Percentiles rank a stretch among this genome's conserved stretches.
Conservation (phyloP, 225 moss, liverwort and hornwort species). For the Thuidium tamariscinum region DNA sequence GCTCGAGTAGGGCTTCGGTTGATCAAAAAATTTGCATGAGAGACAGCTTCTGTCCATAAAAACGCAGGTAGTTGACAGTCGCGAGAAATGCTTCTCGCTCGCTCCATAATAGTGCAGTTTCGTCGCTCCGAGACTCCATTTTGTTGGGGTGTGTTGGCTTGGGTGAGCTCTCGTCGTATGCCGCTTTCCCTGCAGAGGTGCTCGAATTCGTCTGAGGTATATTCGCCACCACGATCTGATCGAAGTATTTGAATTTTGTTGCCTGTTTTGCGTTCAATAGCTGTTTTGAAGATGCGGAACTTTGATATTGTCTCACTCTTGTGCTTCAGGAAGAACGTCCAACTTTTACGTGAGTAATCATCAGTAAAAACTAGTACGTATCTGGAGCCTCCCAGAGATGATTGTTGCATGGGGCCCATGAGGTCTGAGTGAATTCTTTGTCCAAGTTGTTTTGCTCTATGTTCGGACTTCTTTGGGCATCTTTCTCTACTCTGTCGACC, state of each 20-base stretch:
- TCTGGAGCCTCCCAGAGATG: fast-evolving
- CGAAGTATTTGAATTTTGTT: too few relatives aligned
- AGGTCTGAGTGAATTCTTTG: not conserved
- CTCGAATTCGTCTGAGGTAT: not conserved
- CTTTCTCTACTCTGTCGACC: fast-evolving
- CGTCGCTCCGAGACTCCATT: not conserved
- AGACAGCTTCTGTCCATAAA: not conserved
- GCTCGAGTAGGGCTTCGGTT: not conserved
- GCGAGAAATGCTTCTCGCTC: not conserved
- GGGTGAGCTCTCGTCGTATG: not conserved
- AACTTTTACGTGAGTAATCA: not conserved
- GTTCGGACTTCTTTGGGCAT: not conserved
- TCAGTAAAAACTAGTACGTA: not conserved
- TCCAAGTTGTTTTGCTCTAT: fast-evolving
- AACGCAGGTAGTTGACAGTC: not conserved
- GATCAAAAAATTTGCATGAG: not conserved
- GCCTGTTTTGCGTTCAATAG: fast-evolving
- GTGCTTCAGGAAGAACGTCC: too few relatives aligned
- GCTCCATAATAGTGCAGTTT: not conserved
- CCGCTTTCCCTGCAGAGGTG: fast-evolving
- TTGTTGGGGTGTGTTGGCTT: not conserved
- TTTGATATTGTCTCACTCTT: too few relatives aligned
- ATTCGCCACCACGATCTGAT: not conserved
- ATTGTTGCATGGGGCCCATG: not conserved
- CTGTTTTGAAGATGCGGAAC: too few relatives aligned